Conservation (phyloP, 306 rosid genomes). For the Malus domestica region DNA sequence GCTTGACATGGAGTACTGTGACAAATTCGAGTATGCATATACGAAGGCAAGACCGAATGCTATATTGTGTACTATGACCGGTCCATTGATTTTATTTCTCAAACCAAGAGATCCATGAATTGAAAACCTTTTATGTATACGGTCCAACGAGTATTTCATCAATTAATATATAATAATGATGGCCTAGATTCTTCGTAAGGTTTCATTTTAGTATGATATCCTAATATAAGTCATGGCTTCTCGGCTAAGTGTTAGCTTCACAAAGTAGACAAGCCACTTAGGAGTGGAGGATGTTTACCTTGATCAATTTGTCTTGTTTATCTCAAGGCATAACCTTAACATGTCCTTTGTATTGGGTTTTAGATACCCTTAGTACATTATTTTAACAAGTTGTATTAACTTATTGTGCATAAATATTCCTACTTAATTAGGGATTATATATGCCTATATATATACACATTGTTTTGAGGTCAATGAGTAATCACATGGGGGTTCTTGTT, state of each 20-base stretch:
- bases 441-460: slow-evolving; percentile 9
- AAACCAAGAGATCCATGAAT: too few species aligned
- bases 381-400: neutral
- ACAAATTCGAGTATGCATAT: neutral
- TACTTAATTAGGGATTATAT: neutral
- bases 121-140: too few species aligned
- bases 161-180: neutral
- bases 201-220: neutral
- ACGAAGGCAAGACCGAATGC: too few species aligned
- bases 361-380: neutral
- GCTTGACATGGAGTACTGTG: neutral
- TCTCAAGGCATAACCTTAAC: neutral
- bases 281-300: neutral
- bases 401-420: slow-evolving; percentile 7
- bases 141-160: neutral
- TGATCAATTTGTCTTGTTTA: neutral
- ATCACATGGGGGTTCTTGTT: slow-evolving; percentile 53
- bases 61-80: too few species aligned
- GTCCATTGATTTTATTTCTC: neutral
- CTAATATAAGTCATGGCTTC: neutral
- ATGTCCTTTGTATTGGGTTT: neutral
- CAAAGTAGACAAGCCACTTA: neutral
- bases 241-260: neutral
- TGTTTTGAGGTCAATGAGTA: slow-evolving; percentile 40
- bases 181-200: neutral